Evolutionary conservation across 2,329 filamentous ascomycete species (phyloP), one percentile per base, ranked within the genome.

Genomic region (Kalaharituber pfeilii): DNA sequence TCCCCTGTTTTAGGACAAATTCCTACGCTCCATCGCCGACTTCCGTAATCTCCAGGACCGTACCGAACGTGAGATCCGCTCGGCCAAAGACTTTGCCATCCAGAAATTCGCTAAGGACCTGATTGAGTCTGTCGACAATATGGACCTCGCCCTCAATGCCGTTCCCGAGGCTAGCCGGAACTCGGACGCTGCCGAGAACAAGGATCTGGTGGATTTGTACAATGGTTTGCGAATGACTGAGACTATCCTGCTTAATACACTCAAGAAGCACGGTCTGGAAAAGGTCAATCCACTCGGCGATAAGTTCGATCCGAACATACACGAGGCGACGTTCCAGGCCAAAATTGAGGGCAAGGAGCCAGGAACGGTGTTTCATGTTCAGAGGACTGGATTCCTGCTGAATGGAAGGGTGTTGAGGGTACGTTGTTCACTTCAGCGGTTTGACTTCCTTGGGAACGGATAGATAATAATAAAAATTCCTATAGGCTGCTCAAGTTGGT

Each of bases 11-110:
- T 24, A 96, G 91, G 91, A 96, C 72, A 91, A 87, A 74, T 93
- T 87, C 71, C 78, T 95, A 60, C 89, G 91, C 68, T 84, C 84
- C 53, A 81, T 96, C 60, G 91, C 91, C 71, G 91, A 98, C 66
- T 96, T 93, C 78, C 86, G 86, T 68, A 98, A 96, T 73, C 84
- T 98, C 51, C 89, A 96, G 73, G 86, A 95, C 66, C 86, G 91
- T 66, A 94, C 86, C 44, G 78, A 82, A 69, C 86, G 91, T 66
- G 91, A 98, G 63, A 82, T 93, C 68, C 85, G 91, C 70, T 72
- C 78, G 20, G 86, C 89, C 20, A 82, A 82, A 64, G 85, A 94
- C 71, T 98, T 94, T 65, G 91, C 89, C 65, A 91, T 98, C 66
- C 86, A 94, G 68, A 73, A 82, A 63, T 96, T 98, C 71, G 86